Conservation (phyloP, 2,329 filamentous ascomycete species). For the Nemania diffusa region DNA sequence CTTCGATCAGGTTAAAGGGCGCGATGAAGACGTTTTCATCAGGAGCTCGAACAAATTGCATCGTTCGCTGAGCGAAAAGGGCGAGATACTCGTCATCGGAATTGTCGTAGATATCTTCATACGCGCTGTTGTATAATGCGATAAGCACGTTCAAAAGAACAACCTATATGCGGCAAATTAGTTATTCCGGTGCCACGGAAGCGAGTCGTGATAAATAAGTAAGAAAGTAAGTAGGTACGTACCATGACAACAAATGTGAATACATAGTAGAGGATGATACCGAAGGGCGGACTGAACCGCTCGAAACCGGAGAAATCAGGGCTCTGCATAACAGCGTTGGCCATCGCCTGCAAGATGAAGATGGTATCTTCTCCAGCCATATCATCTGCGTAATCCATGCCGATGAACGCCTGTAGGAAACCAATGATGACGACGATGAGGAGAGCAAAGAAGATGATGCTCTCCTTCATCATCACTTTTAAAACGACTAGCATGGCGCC, state of each 20-base stretch:
- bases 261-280: constrained; percentile 94
- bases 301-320: constrained; percentile 93
- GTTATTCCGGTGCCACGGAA: neutral
- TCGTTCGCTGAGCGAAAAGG: constrained; percentile 91
- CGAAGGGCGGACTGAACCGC: constrained; percentile 90
- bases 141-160: constrained; percentile 95
- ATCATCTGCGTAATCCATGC: constrained; percentile 84
- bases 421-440: constrained; percentile 83
- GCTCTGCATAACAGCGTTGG: constrained; percentile 89
- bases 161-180: constrained; percentile 49
- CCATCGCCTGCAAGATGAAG: constrained; percentile 84
- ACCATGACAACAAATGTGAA: constrained; percentile 99
- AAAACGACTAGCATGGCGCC: constrained; percentile 97
- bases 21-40: constrained; percentile 99
- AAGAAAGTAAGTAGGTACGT: constrained; percentile 37
- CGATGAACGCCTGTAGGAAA: constrained; percentile 94
- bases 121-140: constrained; percentile 95
- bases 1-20: constrained; percentile 92
- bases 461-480: constrained; percentile 94
- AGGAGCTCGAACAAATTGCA: constrained; percentile 95
- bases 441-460: constrained; percentile 94
- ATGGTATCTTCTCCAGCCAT: constrained; percentile 73
- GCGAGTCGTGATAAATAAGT: neutral
- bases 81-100: constrained; percentile 96
- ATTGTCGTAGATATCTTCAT: constrained; percentile 93